A percentile compares a stretch with the other conserved stretches of the same genome.
Conservation (phyloP, 352 stramenopile species). For the Blastocystis sp. region DNA sequence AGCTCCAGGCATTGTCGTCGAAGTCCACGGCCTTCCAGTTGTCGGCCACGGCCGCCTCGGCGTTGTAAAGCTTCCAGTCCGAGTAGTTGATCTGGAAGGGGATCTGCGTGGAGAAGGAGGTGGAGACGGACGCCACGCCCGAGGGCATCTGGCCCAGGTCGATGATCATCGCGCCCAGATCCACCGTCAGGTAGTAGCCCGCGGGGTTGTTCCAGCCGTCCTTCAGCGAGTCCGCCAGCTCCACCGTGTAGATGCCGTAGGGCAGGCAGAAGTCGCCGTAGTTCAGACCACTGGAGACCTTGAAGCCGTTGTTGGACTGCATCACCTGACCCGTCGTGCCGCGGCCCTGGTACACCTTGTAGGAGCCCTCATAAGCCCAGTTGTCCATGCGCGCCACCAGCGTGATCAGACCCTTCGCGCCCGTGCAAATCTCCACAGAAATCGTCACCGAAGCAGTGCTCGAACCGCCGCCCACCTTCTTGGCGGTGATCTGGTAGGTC, state of each 20-base stretch:
- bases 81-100: conserved; percentile 35
- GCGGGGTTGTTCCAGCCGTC: not conserved
- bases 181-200: conserved; percentile 36
- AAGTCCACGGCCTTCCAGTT: conserved; percentile 11
- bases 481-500: not conserved
- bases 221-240: not conserved
- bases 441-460: not conserved
- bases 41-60: not conserved
- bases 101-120: conserved; percentile 18
- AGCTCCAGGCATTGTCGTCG: conserved; percentile 9
- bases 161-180: conserved; percentile 23
- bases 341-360: not conserved
- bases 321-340: not conserved
- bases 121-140: not conserved
- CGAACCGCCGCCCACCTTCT: not conserved
- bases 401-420: not conserved
- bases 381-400: not conserved
- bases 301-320: not conserved
- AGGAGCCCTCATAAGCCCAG: not conserved
- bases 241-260: conserved; percentile 14
- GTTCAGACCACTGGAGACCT: not conserved
- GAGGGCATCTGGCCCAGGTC: conserved; percentile 3
- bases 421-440: not conserved
- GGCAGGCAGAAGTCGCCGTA: conserved; percentile 7
- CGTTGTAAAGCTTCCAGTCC: conserved; percentile 7